These are phyloP conservation scores for Komagataea norvegica DNA, from an alignment of 1,139 yeast species.

Conservation along the genomic window DNA sequence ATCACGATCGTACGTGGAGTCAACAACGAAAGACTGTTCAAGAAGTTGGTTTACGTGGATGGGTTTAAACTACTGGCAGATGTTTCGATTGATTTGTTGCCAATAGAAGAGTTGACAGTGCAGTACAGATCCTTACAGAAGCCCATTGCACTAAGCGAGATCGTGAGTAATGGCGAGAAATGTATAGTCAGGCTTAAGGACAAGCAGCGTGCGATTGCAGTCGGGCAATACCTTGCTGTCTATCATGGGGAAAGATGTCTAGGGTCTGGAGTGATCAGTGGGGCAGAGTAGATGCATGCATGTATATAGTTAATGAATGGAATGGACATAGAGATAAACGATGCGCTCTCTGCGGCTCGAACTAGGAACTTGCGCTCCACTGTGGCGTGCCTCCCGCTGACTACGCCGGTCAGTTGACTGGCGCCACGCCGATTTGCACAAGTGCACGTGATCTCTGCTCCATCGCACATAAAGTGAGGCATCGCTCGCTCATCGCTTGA, in stretches of 20 bases:
- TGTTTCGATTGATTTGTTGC: slow-evolving; percentile 8
- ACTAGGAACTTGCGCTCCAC: too few species aligned
- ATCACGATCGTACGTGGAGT: slow-evolving; percentile 73
- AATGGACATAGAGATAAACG: too few species aligned
- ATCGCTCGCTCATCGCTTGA: too few species aligned
- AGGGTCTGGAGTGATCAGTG: slow-evolving; percentile 65
- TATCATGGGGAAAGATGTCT: slow-evolving; percentile 64
- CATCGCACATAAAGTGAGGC: too few species aligned
- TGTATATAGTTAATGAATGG: slow-evolving; percentile 2
- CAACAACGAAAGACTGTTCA: slow-evolving; percentile 56
- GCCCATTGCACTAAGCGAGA: slow-evolving; percentile 9
- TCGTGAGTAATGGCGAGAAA: slow-evolving; percentile 17
- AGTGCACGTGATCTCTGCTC: too few species aligned
- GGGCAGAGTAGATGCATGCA: slow-evolving; percentile 11
- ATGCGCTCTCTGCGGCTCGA: too few species aligned
- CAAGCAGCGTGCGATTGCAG: slow-evolving; percentile 71
- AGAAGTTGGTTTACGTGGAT: slow-evolving; percentile 38
- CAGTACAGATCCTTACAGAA: slow-evolving; percentile 70
- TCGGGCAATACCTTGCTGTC: slow-evolving; percentile 81
- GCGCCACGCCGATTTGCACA: too few species aligned
- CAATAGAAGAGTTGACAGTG: slow-evolving; percentile 33
- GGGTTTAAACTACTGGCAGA: slow-evolving; percentile 20
- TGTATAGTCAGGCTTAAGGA: slow-evolving; percentile 36
- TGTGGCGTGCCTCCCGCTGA: too few species aligned
- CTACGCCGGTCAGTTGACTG: too few species aligned